Evolutionary conservation across 768 basidiomycete species (phyloP).

Genomic region (Tricholoma sp.): DNA sequence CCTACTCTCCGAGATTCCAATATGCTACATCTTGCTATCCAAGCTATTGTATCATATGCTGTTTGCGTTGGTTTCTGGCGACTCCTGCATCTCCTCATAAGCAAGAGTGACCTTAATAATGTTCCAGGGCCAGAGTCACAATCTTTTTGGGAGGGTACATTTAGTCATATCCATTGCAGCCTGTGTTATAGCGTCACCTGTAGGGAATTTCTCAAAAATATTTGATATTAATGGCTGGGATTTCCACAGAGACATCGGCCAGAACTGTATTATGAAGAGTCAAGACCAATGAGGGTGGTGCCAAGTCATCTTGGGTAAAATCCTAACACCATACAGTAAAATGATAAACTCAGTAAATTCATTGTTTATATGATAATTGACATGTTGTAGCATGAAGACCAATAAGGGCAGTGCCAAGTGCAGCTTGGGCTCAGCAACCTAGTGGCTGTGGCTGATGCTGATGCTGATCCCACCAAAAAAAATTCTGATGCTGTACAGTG

Average conservation of each 20-base stretch:
- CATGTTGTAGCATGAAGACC: no score
- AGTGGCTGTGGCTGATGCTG: no score
- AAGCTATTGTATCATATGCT: conserved; percentile 6
- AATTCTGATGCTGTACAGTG: no score
- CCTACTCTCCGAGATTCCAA: not conserved
- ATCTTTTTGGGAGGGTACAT: conserved; percentile 25
- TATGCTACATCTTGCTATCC: conserved; percentile 6
- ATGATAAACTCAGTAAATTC: no score
- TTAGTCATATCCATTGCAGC: not conserved
- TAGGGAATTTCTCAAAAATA: not conserved
- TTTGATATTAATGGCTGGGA: not conserved
- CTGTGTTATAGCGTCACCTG: not conserved
- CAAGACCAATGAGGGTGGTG: no score
- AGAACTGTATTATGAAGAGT: not conserved
- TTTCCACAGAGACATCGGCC: not conserved
- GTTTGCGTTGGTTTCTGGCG: conserved; percentile 9
- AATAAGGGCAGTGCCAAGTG: no score
- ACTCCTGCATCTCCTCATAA: conserved; percentile 8
- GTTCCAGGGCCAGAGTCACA: conserved; percentile 26
- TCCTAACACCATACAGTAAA: no score
- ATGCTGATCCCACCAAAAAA: no score
- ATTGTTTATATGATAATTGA: no score
- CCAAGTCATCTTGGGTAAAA: no score
- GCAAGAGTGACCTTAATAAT: conserved; percentile 25
- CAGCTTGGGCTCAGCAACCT: no score